phyloP scores from a whole-genome alignment of 495 filamentous ascomycete species.

The Neurospora sublineolata region DNA sequence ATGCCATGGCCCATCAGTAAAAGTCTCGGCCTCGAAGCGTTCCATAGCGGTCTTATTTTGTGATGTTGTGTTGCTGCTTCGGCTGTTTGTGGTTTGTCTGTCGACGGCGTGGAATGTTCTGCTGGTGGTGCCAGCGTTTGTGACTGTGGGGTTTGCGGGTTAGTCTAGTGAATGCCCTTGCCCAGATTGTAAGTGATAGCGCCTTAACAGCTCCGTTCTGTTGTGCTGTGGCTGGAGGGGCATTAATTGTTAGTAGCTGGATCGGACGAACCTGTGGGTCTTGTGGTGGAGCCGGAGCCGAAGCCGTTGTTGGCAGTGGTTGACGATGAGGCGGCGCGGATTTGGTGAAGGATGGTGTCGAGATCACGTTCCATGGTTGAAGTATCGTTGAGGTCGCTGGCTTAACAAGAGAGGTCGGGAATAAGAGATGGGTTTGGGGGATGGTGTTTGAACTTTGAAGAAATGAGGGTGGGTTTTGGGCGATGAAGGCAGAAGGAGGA shows the following conservation, averaged over 20 bases:
- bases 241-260: not conserved
- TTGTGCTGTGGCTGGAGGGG: accelerated
- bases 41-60: not conserved
- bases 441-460: too few species aligned
- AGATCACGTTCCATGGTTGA: not conserved
- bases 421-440: too few species aligned
- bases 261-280: not conserved
- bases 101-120: not conserved
- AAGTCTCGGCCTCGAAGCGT: not conserved
- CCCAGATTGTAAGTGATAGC: not conserved
- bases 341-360: not conserved
- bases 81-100: not conserved
- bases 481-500: too few species aligned
- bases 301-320: not conserved
- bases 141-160: not conserved
- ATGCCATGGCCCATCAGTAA: not conserved
- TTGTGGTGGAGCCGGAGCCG: not conserved
- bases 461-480: too few species aligned
- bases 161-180: not conserved
- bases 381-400: not conserved
- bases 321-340: not conserved
- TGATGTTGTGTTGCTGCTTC: not conserved
- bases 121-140: not conserved
- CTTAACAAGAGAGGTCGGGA: too few species aligned
- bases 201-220: accelerated